These are phyloP conservation scores for Rhizopogon vesiculosus DNA, from an alignment of 768 basidiomycete species.

Conservation along the genomic window DNA sequence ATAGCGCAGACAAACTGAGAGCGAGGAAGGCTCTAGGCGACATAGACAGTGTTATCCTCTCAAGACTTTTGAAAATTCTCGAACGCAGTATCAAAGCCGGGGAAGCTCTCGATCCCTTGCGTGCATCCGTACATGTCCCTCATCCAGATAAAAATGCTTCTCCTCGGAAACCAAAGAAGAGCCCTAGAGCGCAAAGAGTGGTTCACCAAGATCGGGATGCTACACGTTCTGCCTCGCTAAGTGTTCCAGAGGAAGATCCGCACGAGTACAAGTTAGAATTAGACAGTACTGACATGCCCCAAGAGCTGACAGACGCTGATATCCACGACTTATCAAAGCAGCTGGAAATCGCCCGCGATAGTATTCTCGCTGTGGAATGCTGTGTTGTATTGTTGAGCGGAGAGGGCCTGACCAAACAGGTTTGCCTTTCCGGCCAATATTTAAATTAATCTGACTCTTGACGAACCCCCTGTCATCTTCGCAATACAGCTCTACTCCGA, in stretches of 20 bases:
- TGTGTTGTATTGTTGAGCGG: conserved; percentile 73
- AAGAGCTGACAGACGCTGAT: conserved; percentile 39
- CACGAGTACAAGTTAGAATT: background rate
- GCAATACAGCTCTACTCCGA: conserved; percentile 79
- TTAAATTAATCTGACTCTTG: background rate
- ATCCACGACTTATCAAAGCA: conserved; percentile 45
- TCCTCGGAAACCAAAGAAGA: conserved; percentile 44
- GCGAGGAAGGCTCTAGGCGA: conserved; percentile 58
- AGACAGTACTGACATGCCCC: conserved; percentile 7
- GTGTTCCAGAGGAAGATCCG: conserved; percentile 1
- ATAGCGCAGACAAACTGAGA: conserved; percentile 39
- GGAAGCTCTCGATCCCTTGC: conserved; percentile 74
- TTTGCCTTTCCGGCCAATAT: conserved; percentile 25
- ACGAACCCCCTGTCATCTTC: background rate
- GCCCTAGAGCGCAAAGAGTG: conserved; percentile 25
- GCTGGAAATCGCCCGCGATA: conserved; percentile 64
- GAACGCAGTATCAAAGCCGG: conserved; percentile 75
- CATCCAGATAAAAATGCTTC: conserved; percentile 26
- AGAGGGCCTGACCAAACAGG: conserved; percentile 84
- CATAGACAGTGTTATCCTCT: conserved; percentile 58
- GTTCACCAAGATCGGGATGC: background rate
- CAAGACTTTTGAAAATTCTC: conserved; percentile 68
- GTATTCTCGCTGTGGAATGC: conserved; percentile 80
- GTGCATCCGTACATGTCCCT: conserved; percentile 20
- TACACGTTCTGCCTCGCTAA: background rate